Percentiles rank a stretch among this genome's conserved stretches.
Evolutionary conservation across 1,139 yeast species (phyloP).

Genomic region (Candida frijolesensis): DNA sequence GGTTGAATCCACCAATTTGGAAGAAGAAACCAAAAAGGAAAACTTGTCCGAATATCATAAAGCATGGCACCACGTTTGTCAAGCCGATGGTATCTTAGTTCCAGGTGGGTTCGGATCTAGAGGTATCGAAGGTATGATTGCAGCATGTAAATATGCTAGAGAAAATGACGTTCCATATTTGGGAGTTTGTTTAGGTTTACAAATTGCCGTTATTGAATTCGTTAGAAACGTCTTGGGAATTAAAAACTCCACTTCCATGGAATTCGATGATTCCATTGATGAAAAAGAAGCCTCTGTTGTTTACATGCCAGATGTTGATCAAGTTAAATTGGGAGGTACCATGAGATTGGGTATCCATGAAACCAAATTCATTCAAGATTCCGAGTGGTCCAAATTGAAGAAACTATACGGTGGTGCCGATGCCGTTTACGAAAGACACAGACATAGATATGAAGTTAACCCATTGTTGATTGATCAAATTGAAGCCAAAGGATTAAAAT

Average conservation of each 20-base stretch:
- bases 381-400: conserved; percentile 74
- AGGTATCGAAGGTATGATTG: conserved; percentile 98
- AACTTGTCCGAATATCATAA: conserved; percentile 83
- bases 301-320: conserved; percentile 98
- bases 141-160: conserved; percentile 97
- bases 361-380: conserved; percentile 72
- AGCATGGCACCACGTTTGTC: conserved; percentile 93
- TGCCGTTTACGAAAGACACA: conserved; percentile 87
- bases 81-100: conserved; percentile 95
- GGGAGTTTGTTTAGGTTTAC: conserved; percentile 98
- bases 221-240: conserved; percentile 79
- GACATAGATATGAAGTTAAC: conserved; percentile 97
- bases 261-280: conserved; percentile 65
- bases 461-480: conserved; percentile 73
- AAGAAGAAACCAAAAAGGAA: conserved; percentile 61
- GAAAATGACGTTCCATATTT: conserved; percentile 90
- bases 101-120: conserved; percentile 99
- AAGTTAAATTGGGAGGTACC: conserved; percentile 95
- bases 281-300: conserved; percentile 81
- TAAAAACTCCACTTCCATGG: conserved; percentile 76
- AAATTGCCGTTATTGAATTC: conserved; percentile 93
- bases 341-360: conserved; percentile 97
- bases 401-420: conserved; percentile 76
- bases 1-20: conserved; percentile 95
- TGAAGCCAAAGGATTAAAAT: conserved; percentile 78